Evolutionary conservation across 768 basidiomycete species (phyloP).

Genomic region (Myochromella boudieri): DNA sequence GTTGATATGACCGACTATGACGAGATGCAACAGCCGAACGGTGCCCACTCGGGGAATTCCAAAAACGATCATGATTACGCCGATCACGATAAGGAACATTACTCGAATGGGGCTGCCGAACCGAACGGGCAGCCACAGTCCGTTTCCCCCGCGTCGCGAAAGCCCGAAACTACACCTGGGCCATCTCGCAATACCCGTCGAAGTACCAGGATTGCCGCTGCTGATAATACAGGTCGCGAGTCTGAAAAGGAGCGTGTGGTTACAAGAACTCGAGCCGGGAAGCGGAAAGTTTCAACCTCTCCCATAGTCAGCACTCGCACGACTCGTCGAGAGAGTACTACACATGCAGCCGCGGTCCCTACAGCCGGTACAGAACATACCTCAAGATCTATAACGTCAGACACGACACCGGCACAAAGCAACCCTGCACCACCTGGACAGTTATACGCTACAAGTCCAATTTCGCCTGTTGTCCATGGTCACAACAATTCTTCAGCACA

Average conservation of each 20-base stretch:
- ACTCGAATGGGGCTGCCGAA: background rate
- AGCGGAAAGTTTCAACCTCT: conserved; percentile 10
- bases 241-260: conserved; percentile 7
- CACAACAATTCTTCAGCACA: background rate
- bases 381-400: too few relatives aligned
- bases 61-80: conserved; percentile 1
- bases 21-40: background rate
- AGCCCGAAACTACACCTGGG: conserved; percentile 5
- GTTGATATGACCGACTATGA: conserved; percentile 7
- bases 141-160: background rate
- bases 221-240: background rate
- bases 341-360: conserved; percentile 9
- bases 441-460: conserved; percentile 4
- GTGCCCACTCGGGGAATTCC: background rate
- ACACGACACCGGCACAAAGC: too few relatives aligned
- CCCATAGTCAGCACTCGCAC: conserved; percentile 5
- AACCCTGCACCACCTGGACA: background rate
- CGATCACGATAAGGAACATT: conserved; percentile 1
- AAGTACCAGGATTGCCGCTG: conserved; percentile 8
- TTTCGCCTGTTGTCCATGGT: background rate
- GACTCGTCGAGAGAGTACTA: conserved; percentile 12
- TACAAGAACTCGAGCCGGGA: conserved; percentile 15
- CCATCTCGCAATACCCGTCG: conserved; percentile 15
- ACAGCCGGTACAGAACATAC: conserved; percentile 13
- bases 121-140: background rate